phyloP scores from a whole-genome alignment of 139 green algal species.

The Astrephomene gubernaculifera region DNA sequence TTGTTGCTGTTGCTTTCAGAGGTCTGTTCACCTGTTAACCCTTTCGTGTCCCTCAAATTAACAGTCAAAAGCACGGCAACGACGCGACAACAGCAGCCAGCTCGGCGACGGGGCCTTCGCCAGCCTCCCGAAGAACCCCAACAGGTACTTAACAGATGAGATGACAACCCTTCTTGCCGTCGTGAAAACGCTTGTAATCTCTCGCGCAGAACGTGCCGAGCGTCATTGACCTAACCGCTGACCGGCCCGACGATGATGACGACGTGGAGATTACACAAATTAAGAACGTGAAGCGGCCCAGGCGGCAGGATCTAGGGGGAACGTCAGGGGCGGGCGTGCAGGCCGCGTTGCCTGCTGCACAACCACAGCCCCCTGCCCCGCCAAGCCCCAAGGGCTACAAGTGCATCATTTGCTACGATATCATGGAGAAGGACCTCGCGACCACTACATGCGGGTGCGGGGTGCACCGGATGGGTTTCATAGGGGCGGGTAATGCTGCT shows the following conservation, averaged over 20 bases:
- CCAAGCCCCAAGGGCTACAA: constrained; percentile 38
- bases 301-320: background rate
- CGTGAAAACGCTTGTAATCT: background rate
- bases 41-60: background rate
- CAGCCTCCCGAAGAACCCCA: background rate
- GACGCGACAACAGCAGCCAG: background rate
- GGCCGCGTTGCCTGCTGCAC: background rate
- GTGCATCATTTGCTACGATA: constrained; percentile 33
- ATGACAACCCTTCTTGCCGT: background rate
- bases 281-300: constrained; percentile 5
- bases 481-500: no score
- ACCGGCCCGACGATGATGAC: constrained; percentile 6
- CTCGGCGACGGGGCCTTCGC: background rate
- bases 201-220: background rate
- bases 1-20: background rate
- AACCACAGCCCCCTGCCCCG: background rate
- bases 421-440: constrained; percentile 25
- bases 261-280: constrained; percentile 14
- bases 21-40: background rate
- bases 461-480: background rate
- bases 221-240: constrained; percentile 24
- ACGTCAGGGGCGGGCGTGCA: background rate
- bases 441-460: constrained; percentile 36
- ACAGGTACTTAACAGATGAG: background rate
- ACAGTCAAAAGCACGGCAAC: background rate